phyloP scores from a whole-genome alignment of 192 early-diverging fungal species.

The Gorgonomyces haynaldii region DNA sequence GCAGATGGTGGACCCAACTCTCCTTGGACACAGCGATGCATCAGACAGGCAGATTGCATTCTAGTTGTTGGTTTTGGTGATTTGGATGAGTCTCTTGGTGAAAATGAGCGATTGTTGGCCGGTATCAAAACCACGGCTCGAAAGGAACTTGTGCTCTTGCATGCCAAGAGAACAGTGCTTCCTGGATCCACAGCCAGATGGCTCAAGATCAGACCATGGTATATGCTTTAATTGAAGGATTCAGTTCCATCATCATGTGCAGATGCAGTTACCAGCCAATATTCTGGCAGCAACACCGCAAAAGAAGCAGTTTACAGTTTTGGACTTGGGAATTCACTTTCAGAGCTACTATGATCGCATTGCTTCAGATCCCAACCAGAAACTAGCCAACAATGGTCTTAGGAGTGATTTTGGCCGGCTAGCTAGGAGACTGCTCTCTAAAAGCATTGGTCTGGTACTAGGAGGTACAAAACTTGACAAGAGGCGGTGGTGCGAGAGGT shows the following conservation, averaged over 20 bases:
- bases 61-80: constrained; percentile 88
- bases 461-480: no score
- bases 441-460: constrained; percentile 84
- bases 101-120: constrained; percentile 82
- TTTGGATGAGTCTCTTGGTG: constrained; percentile 76
- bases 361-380: constrained; percentile 3
- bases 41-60: constrained; percentile 95
- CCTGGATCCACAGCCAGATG: constrained; percentile 80
- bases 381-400: constrained; percentile 19
- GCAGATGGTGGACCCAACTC: constrained; percentile 84
- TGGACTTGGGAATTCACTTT: constrained; percentile 29
- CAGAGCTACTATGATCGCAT: constrained; percentile 16
- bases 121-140: constrained; percentile 94
- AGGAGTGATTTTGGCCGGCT: constrained; percentile 62
- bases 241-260: constrained; percentile 84
- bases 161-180: constrained; percentile 59
- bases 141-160: constrained; percentile 91
- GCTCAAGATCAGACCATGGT: constrained; percentile 87
- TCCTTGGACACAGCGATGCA: constrained; percentile 90
- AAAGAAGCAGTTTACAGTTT: constrained; percentile 4
- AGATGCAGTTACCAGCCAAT: not conserved
- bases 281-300: not conserved
- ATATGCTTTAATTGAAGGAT: no score
- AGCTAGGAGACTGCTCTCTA: constrained; percentile 81
- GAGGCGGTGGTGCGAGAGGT: constrained; percentile 95